These are phyloP conservation scores for Naumovozyma dairenensis DNA, from an alignment of 805 yeast species.

Conservation along the genomic window DNA sequence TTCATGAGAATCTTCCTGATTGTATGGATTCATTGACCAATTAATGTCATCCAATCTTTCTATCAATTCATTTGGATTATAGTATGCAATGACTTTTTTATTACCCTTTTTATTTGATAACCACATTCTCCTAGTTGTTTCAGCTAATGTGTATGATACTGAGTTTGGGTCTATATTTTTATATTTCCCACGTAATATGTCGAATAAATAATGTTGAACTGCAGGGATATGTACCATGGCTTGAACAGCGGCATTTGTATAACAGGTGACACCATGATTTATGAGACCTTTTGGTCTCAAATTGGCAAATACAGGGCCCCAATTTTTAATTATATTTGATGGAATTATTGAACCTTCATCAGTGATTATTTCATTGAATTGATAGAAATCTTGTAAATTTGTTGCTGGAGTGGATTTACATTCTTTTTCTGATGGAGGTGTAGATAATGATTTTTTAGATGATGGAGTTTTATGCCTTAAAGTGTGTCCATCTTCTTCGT, in stretches of 20 bases:
- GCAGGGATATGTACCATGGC: constrained; percentile 88
- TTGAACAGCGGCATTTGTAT: constrained; percentile 92
- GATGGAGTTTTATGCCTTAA: constrained; percentile 21
- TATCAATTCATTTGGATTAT: constrained; percentile 70
- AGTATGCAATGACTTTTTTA: constrained; percentile 31
- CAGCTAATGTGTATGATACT: constrained; percentile 59
- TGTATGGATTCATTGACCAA: constrained; percentile 96
- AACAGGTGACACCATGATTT: constrained; percentile 93
- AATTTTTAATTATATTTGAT: constrained; percentile 54
- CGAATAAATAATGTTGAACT: constrained; percentile 68
- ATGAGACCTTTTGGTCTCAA: constrained; percentile 58
- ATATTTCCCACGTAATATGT: constrained; percentile 48
- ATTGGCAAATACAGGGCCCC: constrained; percentile 43
- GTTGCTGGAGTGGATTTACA: constrained; percentile 23
- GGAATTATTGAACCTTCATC: constrained; percentile 61
- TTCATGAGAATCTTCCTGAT: constrained; percentile 96
- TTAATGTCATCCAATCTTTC: constrained; percentile 70
- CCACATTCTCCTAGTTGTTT: constrained; percentile 63
- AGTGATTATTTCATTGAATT: constrained; percentile 42
- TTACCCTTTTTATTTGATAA: constrained; percentile 34
- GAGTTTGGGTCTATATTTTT: constrained; percentile 42
- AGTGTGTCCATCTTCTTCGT: constrained; percentile 26
- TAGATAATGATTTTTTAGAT: constrained; percentile 8
- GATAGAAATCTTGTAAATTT: constrained; percentile 50
- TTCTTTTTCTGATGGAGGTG: constrained; percentile 3